phyloP scores from a whole-genome alignment of 164 flowering plant species.

The Malania oleifera region DNA sequence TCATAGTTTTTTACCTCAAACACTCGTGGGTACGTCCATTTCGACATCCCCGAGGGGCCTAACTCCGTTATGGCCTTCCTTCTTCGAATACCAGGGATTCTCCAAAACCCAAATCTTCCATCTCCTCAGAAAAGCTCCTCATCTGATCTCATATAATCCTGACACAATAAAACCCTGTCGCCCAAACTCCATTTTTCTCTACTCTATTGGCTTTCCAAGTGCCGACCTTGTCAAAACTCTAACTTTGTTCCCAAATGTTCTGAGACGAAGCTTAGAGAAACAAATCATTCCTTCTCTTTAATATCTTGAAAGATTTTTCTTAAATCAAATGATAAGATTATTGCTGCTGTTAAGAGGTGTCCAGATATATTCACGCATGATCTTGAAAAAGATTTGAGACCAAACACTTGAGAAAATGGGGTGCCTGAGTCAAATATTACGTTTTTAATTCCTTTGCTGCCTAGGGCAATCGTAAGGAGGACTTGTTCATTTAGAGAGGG shows the following conservation, averaged over 20 bases:
- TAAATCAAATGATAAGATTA: neutral
- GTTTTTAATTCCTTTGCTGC: neutral
- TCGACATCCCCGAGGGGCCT: too few species aligned
- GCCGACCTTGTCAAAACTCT: too few species aligned
- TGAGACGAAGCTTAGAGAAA: too few species aligned
- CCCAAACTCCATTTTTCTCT: slow-evolving; percentile 17
- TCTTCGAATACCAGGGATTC: too few species aligned
- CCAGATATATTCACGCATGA: neutral
- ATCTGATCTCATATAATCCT: neutral
- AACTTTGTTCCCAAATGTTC: too few species aligned
- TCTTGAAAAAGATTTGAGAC: neutral
- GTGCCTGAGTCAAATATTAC: slow-evolving; percentile 11
- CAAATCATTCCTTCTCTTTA: neutral
- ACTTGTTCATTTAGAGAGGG: neutral
- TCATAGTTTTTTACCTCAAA: too few species aligned
- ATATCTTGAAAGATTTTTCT: slow-evolving; percentile 3
- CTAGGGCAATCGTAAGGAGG: neutral
- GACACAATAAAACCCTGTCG: slow-evolving; percentile 10
- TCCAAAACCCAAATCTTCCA: too few species aligned
- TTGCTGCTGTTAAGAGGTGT: slow-evolving; percentile 2
- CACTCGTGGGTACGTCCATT: too few species aligned
- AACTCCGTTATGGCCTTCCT: too few species aligned
- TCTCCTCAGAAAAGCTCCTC: too few species aligned
- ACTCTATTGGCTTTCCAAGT: neutral
- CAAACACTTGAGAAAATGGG: slow-evolving; percentile 10